Evolutionary conservation across 2,329 filamentous ascomycete species (phyloP), one percentile per base, ranked within the genome.

Genomic region (Nothophoma quercina): DNA sequence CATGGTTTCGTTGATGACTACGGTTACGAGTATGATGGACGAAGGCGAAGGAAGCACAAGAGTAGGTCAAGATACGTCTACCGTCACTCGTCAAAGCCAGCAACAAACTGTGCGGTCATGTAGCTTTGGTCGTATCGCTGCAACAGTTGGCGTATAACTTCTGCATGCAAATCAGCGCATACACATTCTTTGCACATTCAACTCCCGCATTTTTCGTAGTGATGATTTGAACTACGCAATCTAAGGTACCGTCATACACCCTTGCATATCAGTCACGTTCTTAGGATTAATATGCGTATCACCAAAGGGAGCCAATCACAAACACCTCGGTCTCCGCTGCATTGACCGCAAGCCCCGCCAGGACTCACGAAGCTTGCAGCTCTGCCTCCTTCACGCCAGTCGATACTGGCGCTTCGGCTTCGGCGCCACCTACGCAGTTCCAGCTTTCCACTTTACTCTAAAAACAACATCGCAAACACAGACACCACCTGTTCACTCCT

Each of bases 21-120:
- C 23, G 38, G 18, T 26, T 50, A 51, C 35, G 33, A 30, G 33
- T 28, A 41, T 40, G 34, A 53, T 30, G 43, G 34, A 13, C 41
- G 60, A 28, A 51, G 52, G 13, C 56, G 48, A 42, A 47, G 51
- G 12, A 59, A 52, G 21, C 61, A 60, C 32, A 64, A 38, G 54
- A 67, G 59, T 39, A 56, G 51, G 12, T 47, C 42, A 5, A 55
- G 57, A 26, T 59, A 60, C 43, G 58, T 57, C 40, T 65, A 67
- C 46, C 54, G 53, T 16, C 60, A 60, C 32, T 59, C 63, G 28
- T 57, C 52, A 8, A 58, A 50, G 40, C 59, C 64, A 21, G 56
- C 51, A 5, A 61, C 60, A 10, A 62, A 63, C 32, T 67, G 64
- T 41, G 51, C 32, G 4, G 53, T 63, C 19, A 67, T 67, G 63